Conservation (phyloP, 2,329 filamentous ascomycete species). For the Aspergillus awamori region DNA sequence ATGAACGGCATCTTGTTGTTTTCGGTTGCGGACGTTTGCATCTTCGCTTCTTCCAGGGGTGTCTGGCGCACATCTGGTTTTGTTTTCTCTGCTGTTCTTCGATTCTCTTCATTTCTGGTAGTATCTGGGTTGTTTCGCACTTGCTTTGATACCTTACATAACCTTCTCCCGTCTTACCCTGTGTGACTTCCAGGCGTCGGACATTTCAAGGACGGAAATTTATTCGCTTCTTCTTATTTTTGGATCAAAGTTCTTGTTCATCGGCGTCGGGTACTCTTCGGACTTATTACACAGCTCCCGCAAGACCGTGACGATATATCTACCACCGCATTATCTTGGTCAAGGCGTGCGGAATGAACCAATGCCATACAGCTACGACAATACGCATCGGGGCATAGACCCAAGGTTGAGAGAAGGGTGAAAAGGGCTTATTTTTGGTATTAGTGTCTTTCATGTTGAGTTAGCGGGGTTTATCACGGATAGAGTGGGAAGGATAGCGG, state of each 20-base stretch:
- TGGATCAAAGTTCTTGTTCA: slow-evolving; percentile 29
- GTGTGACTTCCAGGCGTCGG: slow-evolving; percentile 32
- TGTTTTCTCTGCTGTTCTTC: slow-evolving; percentile 25
- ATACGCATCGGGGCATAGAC: background rate
- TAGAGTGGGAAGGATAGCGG: slow-evolving; percentile 6
- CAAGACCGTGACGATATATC: background rate
- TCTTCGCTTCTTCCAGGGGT: slow-evolving; percentile 37
- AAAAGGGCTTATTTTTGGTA: background rate
- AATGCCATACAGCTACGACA: background rate
- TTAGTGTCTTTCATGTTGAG: slow-evolving; percentile 1
- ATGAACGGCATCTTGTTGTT: slow-evolving; percentile 38
- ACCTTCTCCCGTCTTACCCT: slow-evolving; percentile 28
- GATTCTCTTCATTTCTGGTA: slow-evolving; percentile 22
- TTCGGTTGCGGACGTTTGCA: slow-evolving; percentile 38
- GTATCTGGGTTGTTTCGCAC: slow-evolving; percentile 29
- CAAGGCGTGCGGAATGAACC: background rate
- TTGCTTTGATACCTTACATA: slow-evolving; percentile 36
- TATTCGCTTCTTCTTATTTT: slow-evolving; percentile 25
- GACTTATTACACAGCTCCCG: background rate
- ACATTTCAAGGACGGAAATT: slow-evolving; percentile 28
- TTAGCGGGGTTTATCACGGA: background rate
- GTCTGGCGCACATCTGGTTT: slow-evolving; percentile 37
- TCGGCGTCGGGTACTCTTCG: slow-evolving; percentile 10
- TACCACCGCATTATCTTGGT: background rate
- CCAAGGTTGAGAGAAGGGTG: background rate